Evolutionary conservation across 495 filamentous ascomycete species (phyloP), one percentile per base, ranked within the genome.

Genomic region (Cairneyella variabilis): DNA sequence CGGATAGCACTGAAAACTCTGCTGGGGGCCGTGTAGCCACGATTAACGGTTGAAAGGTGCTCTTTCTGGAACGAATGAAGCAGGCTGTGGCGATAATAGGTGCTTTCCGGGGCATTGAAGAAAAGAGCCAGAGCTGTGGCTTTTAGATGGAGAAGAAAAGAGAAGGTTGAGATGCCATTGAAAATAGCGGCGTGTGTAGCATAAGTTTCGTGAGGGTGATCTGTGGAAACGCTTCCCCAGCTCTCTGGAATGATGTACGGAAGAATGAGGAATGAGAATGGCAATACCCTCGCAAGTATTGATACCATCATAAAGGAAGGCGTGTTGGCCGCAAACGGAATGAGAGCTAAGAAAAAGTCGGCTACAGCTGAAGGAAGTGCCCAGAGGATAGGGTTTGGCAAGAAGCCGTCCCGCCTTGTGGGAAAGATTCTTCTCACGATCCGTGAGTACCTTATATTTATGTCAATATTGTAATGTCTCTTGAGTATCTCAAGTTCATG

Each of bases 281-380:
- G 69, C 16, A 79, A 66, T 7, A 70, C 59, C 37, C 75, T 76
- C n/a, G 71, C 66, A 1, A 71, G 51, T 3, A 70, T 53, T 2
- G 72, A 63, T 2, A 77, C 60, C 3, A 59, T 62, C 34, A 71
- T 69, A 56, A 84, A 83, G 0, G 64, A 61, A 4, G 63, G 54
- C 9, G 72, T 74, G 34, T 71, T 71, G 9, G 73, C 65, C 0
- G 71, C 68, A 17, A 60, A 69, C 0, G 82, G 82, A 3, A 80
- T 66, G 16, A 70, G 54, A 9, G 73, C 65, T 0, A 74, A 65
- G 18, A 67, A 60, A 4, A 64, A 46, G 38, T 78, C 74, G 30
- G 73, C 78, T 21, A 74, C 30, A 0, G 67, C 43, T 1, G 79
- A 57, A 0, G 75, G 68, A 0, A 64, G 18, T 5, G 73, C 53